Evolutionary conservation across 345 rosid species (phyloP), one percentile per base, ranked within the genome.

Genomic region (Euphorbia peplus): DNA sequence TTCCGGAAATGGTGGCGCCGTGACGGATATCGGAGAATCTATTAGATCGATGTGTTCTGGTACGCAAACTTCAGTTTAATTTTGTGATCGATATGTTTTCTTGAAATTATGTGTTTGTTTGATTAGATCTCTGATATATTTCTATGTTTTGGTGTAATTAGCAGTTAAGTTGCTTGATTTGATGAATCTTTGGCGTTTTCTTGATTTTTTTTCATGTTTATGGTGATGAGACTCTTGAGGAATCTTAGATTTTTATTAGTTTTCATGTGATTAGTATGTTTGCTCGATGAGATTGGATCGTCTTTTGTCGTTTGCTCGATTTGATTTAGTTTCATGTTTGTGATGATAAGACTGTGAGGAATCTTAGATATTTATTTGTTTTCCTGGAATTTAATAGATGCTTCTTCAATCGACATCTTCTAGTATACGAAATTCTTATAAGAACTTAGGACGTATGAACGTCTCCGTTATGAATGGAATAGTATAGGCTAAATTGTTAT

Each of bases 1-100:
- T n/a, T 62, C 67, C 14, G 24, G 4, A 1, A 70, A 51, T 1
- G 73, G 63, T 16, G 37, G 60, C 9, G 64, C 19, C 24, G 32
- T 41, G 28, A 52, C 32, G 24, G 61, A 2, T n/a, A 26, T 30
- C 19, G 8, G 50, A 8, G 60, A 42, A 42, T 80, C 89, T 14
- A 50, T 84, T 58, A 85, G 81, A 5, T 79, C 82, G 39, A 74
- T 78, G 42, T 90, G 98, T 71, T 83, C 87, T 47, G 76, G 77
- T 81, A 82, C 14, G 68, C 28, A 63, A 3, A 12, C 18, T 14
- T 2, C 19, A 18, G 1, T 44, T 46, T 64, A 35, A 7, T 24
- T 15, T 24, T 15, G 30, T n/a, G 48, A 26, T 39, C 0, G 16
- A 46, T 63, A n/a, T n/a, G n/a, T n/a, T n/a, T n/a, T n/a, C n/a